phyloP scores from a whole-genome alignment of 129 eudicot genomes.

The Helianthus tuberosus region DNA sequence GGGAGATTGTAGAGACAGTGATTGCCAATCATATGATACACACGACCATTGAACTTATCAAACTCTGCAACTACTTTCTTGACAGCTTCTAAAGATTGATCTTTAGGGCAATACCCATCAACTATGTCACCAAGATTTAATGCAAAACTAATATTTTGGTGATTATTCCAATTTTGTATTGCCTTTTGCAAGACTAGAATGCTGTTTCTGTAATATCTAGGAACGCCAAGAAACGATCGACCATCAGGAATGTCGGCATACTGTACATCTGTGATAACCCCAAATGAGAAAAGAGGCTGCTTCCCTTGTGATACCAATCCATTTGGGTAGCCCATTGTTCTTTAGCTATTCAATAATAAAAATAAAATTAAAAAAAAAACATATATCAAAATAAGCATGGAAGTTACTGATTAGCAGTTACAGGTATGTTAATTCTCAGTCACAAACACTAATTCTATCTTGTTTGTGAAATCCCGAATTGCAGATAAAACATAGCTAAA shows the following conservation, averaged over 20 bases:
- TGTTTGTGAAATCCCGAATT: too few relatives aligned
- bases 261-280: slow-evolving; percentile 93
- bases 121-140: slow-evolving; percentile 86
- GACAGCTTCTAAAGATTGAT: slow-evolving; percentile 63
- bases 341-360: slow-evolving; percentile 5
- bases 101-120: slow-evolving; percentile 94
- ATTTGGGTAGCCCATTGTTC: slow-evolving; percentile 54
- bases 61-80: slow-evolving; percentile 66
- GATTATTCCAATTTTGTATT: slow-evolving; percentile 62
- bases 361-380: too few relatives aligned
- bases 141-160: slow-evolving; percentile 57
- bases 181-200: slow-evolving; percentile 77
- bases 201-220: slow-evolving; percentile 88
- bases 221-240: slow-evolving; percentile 79
- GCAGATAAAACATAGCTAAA: too few relatives aligned
- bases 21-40: slow-evolving; percentile 94
- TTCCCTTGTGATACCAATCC: slow-evolving; percentile 52
- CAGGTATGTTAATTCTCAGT: background rate
- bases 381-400: slow-evolving; percentile 5
- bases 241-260: slow-evolving; percentile 97
- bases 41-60: slow-evolving; percentile 62
- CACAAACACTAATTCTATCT: too few relatives aligned
- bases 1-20: slow-evolving; percentile 99
- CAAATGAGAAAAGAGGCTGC: slow-evolving; percentile 88
- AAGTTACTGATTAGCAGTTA: background rate